phyloP scores from a whole-genome alignment of 495 filamentous ascomycete genomes.

The Neurospora intermedia region DNA sequence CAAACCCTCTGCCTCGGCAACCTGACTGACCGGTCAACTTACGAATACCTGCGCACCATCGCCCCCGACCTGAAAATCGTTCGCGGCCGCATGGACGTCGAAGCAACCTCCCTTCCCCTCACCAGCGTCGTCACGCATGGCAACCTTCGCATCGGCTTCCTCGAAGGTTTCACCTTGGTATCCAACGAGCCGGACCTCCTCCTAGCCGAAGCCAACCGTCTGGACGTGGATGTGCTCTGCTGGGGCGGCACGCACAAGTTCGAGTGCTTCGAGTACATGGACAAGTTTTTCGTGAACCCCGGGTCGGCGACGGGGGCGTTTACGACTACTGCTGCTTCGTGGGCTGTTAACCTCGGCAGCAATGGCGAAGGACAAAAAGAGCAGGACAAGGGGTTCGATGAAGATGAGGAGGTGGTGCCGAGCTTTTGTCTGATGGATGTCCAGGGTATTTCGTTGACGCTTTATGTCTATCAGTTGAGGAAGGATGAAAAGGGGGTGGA shows the following conservation, averaged over 20 bases:
- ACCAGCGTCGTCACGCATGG: constrained; percentile 94
- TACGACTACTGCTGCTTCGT: constrained; percentile 32
- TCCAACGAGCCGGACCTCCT: constrained; percentile 85
- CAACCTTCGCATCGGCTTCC: constrained; percentile 85
- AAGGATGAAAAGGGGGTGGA: constrained; percentile 82
- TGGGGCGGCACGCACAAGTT: constrained; percentile 98
- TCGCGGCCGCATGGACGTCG: constrained; percentile 86
- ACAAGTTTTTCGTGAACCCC: constrained; percentile 96
- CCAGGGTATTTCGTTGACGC: constrained; percentile 90
- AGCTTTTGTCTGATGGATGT: constrained; percentile 99
- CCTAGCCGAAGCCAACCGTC: constrained; percentile 84
- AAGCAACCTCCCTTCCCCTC: constrained; percentile 79
- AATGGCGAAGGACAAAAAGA: constrained; percentile 2
- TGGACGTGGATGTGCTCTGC: constrained; percentile 93
- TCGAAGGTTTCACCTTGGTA: constrained; percentile 92
- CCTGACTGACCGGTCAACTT: constrained; percentile 86
- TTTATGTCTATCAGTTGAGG: constrained; percentile 95
- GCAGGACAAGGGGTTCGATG: constrained; percentile 42
- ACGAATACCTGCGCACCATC: constrained; percentile 86
- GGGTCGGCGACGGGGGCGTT: constrained; percentile 88
- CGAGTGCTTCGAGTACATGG: constrained; percentile 97
- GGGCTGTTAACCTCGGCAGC: constrained; percentile 20
- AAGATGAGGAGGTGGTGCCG: constrained; percentile 70
- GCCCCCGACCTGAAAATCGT: constrained; percentile 94
- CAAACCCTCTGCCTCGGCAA: constrained; percentile 97